Conservation (phyloP, 2,329 filamentous ascomycete species). For the Periconia digitata region DNA sequence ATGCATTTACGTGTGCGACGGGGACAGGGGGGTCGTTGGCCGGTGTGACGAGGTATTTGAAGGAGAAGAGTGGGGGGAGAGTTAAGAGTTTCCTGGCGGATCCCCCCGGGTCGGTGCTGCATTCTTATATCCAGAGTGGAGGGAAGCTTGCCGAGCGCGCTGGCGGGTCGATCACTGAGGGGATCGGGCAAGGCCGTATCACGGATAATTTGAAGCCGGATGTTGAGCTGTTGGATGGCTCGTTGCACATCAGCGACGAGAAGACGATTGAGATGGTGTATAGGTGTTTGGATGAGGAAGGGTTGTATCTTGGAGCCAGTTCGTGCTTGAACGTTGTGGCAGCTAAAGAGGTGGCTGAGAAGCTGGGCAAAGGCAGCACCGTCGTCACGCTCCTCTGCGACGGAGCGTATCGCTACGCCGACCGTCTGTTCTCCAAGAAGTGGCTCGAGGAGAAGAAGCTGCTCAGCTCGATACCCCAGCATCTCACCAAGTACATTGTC, state of each 20-base stretch:
- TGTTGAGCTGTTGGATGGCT: constrained; percentile 79
- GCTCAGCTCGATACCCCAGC: constrained; percentile 76
- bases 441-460: constrained; percentile 90
- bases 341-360: constrained; percentile 89
- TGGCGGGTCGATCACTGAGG: constrained; percentile 92
- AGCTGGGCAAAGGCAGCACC: constrained; percentile 82
- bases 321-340: constrained; percentile 94
- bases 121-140: constrained; percentile 85
- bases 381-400: constrained; percentile 95
- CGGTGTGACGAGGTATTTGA: constrained; percentile 84
- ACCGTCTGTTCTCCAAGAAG: constrained; percentile 85
- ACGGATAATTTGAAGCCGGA: constrained; percentile 94
- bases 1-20: constrained; percentile 94
- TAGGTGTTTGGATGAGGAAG: constrained; percentile 91
- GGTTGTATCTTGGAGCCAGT: constrained; percentile 90
- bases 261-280: constrained; percentile 99
- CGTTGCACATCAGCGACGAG: constrained; percentile 82
- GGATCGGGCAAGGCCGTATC: constrained; percentile 92
- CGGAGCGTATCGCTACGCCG: constrained; percentile 96
- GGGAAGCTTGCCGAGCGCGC: constrained; percentile 79
- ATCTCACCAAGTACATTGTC: constrained; percentile 91
- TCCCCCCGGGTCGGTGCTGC: constrained; percentile 88
- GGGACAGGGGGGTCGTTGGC: constrained; percentile 92
- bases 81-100: constrained; percentile 92
- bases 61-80: constrained; percentile 73